Evolutionary conservation across 371 early-diverging fungal species (phyloP), one percentile per base, ranked within the genome.

Genomic region (Mucor plumbeus): DNA sequence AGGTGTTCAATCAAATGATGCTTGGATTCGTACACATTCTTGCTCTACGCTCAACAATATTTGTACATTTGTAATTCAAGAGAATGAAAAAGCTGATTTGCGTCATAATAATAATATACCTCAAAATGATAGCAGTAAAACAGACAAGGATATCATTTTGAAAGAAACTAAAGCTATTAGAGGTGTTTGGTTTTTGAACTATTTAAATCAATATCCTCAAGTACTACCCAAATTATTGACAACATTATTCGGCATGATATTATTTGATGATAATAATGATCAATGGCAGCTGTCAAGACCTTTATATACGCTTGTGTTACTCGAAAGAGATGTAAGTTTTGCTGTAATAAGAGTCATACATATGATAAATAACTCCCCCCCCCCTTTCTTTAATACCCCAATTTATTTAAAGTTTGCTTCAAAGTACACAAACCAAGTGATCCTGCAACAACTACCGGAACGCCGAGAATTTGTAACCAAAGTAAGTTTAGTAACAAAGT

Each of bases 251-350:
- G 88, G 89, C 33, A 83, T 88, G 48, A 79, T 91, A 15, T 74
- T 93, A 48, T 92, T 94, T 66, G 94, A 94, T 61, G 92, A 92
- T 68, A 80, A 87, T 4, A 76, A 84, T 55, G 92, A 90, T 67
- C 88, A 91, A 68, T 95, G 95, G 95, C 86, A 90, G 44, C 81
- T 94, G 70, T 89, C 91, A 60, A 85, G 94, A 61, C 92, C 95
- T 7, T 77, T 95, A 66, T 83, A 93, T 70, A 88, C 89, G 5
- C 74, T 95, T 68, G 86, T 93, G 33, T 76, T 92, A 66, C 77
- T 95, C 67, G 85, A 91, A 67, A 82, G 85, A 65, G 90, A 89
- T 56, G 90, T 88, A 82, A 70, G 78, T 58, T 14, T 13, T 17
- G 34, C 9, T 31, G 26, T 26, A 31, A 53, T 19, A 47, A 31